Base-by-base conservation (phyloP, 352 stramenopile species). In the Phytophthora boehmeriae region DNA sequence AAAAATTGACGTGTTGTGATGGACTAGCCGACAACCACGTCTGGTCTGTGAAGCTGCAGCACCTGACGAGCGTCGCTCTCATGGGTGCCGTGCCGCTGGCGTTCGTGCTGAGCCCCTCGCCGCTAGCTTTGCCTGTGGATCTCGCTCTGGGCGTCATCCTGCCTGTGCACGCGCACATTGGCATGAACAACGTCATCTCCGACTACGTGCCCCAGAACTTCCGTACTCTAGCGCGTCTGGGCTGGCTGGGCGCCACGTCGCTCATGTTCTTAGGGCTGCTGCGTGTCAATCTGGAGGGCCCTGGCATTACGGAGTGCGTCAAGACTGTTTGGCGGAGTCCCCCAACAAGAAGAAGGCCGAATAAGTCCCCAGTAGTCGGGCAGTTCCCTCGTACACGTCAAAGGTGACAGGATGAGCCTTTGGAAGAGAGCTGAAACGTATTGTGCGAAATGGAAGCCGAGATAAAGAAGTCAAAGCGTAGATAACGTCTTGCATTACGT, bases 171-270 rank as follows among this genome's bases (percentile, higher is more conserved):
- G 78, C 77, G 30, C 95, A 97, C 80, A 96, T 98, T 47, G 93
- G 95, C 47, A 89, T 98, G 76, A 98, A 98, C 81, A 92, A 96
- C 69, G 92, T 98, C 54, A 89, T 93, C 46, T 96, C 89, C 32
- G 95, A 98, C 78, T 98, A 98, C 73, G 90, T 96, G 60, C 93
- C 95, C 25, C 97, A 97, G 72, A 56, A 60, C n/a, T 39, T 62
- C 49, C 67, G 73, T 45, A 83, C 78, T 55, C 66, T 91, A 8
- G 73, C 62, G 46, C 85, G 89, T 63, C 54, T 93, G 36, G 80
- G 66, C 45, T 81, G 83, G 73, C 69, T 96, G 43, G 87, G 78
- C 30, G 80, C 81, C 57, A 95, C 87, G 11, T 81, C 78, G 41
- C 63, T 96, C 60, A 89, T 92, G 74, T 79, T 92, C 54, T 55